A percentile compares a stretch with the other conserved stretches of the same genome.
phyloP scores from a whole-genome alignment of 2,329 filamentous ascomycete genomes.

The Colletotrichum costaricense region DNA sequence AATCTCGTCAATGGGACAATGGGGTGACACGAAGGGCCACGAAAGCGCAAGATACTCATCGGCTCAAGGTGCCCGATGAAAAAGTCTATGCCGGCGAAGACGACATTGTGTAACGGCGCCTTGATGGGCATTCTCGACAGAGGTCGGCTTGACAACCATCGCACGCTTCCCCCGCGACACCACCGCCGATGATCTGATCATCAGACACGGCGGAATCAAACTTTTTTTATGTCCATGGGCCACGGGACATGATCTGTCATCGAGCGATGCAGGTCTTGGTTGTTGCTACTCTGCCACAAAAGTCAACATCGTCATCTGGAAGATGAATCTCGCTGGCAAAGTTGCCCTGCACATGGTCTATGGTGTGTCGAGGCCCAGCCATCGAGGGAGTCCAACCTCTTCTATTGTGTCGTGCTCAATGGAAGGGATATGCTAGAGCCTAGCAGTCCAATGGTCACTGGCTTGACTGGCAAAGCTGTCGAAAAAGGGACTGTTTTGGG shows the following conservation, averaged over 20 bases:
- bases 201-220: neutral
- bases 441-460: neutral
- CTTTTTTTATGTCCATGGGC: neutral
- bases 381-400: conserved; percentile 33
- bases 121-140: neutral
- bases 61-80: neutral
- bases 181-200: neutral
- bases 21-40: neutral
- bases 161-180: neutral
- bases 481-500: neutral
- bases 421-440: conserved; percentile 17
- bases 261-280: neutral
- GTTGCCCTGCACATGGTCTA: neutral
- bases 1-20: neutral
- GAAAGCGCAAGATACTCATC: too few species aligned
- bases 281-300: too few species aligned
- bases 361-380: neutral
- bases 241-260: neutral
- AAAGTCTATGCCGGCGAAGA: neutral
- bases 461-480: neutral
- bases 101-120: neutral
- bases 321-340: neutral
- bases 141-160: conserved; percentile 6
- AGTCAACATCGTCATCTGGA: neutral
- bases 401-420: neutral